Base-by-base conservation (phyloP, 768 basidiomycete genomes). In the Albatrellus ellisii region DNA sequence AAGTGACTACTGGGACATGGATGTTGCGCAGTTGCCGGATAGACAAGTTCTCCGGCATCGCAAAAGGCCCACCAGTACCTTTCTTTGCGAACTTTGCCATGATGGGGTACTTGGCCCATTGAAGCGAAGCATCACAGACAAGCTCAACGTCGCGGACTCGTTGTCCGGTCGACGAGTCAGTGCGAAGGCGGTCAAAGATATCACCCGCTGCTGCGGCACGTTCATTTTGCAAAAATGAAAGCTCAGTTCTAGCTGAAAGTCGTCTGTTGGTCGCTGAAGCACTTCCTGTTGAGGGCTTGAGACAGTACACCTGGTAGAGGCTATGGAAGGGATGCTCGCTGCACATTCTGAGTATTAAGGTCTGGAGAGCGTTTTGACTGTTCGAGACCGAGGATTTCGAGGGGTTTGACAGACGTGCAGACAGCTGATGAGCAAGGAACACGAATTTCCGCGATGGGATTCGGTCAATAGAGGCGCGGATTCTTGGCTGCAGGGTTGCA, bases 311-410 rank as follows among this genome's bases (percentile, higher is more conserved):
- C 50, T 91, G 89, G 59, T 92, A 94, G 6, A 95, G 62, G 50
- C 75, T 82, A 56, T 99, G 95, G 62, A 88, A 98, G 0, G 94
- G 91, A 55, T 99, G 95, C 40, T 97, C 88, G 43, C 59, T 60
- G 52, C 85, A 86, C 71, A 99, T 84, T 18, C 77, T 70, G 4
- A 82, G 43, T 18, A 98, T 66, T 21, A 85, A 61, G 2, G 52
- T 59, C 39, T 79, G 75, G 4, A 98, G 66, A 45, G 68, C 74
- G 17, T 58, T 52, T 53, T 90, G 87, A 41, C 65, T 67, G 31
- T 59, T 47, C 4, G 41, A 60, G 45, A 26, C 41, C 7, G 56
- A 48, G 12, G 65, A 44, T 33, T 63, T 72, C 10, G 80, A 73
- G 12, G 65, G 44, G 32, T 63, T 72, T 9, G 80, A 73, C 24